A percentile compares a stretch with the other conserved stretches of the same genome.
These are phyloP conservation scores for Septoria linicola DNA, from an alignment of 2,329 filamentous ascomycete species.

Conservation along the genomic window DNA sequence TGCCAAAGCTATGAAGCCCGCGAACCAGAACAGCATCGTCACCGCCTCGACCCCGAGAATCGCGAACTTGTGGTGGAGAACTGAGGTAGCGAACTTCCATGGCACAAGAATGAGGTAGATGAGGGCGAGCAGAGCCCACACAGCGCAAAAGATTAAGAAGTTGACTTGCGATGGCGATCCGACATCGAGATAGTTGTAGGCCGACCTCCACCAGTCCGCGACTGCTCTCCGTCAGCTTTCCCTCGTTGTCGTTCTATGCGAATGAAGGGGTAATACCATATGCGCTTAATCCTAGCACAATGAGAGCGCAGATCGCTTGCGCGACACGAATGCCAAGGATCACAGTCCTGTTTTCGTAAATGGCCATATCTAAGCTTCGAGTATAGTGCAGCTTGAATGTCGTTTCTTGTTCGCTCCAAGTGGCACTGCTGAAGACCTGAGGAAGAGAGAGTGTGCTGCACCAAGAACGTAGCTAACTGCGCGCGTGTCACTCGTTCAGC, in stretches of 20 bases:
- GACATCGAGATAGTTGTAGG: not conserved
- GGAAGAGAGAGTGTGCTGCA: too few relatives aligned
- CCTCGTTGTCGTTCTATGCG: conserved; percentile 14
- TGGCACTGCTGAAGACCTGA: too few relatives aligned
- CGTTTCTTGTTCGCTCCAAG: too few relatives aligned
- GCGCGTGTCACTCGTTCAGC: too few relatives aligned
- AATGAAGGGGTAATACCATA: conserved; percentile 57
- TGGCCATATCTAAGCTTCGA: too few relatives aligned
- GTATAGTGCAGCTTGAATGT: too few relatives aligned
- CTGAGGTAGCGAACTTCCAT: conserved; percentile 37
- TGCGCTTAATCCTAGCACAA: conserved; percentile 71
- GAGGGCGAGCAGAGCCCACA: conserved; percentile 72
- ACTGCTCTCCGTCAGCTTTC: conserved; percentile 27
- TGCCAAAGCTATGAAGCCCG: conserved; percentile 75
- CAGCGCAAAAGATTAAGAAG: conserved; percentile 76
- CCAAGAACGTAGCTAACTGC: too few relatives aligned
- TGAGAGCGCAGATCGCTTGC: conserved; percentile 67
- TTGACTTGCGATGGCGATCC: conserved; percentile 59
- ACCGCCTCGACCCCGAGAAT: conserved; percentile 67
- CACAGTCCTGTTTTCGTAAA: conserved; percentile 32
- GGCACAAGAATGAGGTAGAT: conserved; percentile 69
- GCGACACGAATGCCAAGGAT: conserved; percentile 64
- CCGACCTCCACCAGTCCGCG: conserved; percentile 9
- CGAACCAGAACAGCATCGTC: conserved; percentile 88
- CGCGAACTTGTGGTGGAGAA: conserved; percentile 62